Evolutionary conservation across 768 basidiomycete genomes (phyloP), one percentile per base, ranked within the genome.

Genomic region (Trametes maxima): DNA sequence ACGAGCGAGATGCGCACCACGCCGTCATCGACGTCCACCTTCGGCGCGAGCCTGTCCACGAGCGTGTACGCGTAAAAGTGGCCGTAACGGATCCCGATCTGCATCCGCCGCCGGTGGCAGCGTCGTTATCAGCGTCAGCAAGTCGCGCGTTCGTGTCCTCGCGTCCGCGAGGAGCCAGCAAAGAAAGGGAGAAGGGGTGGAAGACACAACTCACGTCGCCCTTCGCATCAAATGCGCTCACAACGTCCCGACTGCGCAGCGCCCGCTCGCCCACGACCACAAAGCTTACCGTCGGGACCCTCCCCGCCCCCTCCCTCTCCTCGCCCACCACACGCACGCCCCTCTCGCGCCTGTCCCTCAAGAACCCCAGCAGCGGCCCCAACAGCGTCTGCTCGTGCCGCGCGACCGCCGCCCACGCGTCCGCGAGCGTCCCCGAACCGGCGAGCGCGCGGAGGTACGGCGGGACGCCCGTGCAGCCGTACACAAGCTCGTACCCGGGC

Each of bases 21-120:
- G 0, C 85, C 89, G 60, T 91, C 89, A 0, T 80, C 77, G 0
- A 78, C 69, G 65, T 88, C 83, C 46, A 89, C 60, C 62, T 82
- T 83, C 8, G 88, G 88, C 17, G 69, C 70, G 10, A 89, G 73
- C 25, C 75, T 73, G 7, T 79, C 75, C 10, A 89, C 73, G 16
- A 90, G 74, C 0, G 82, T 84, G 68, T 87, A 88, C 3, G 90
- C 89, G 68, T 92, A 91, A 68, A 88, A 91, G 69, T 92, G 86
- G 1, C 90, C 90, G 59, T 82, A 90, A 21, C 88, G 86, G 59
- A 92, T 88, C 0, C 90, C 90, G 48, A 90, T 80, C 90, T 92
- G 65, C 37, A 21, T n/a, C 51, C 45, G 36, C 40, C n/a, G 36
- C 43, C 28, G 4, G n/a, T n/a, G n/a, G n/a, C n/a, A n/a, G n/a